Evolutionary conservation across 2,329 filamentous ascomycete species (phyloP).

Genomic region (Talaromyces rugulosus): DNA sequence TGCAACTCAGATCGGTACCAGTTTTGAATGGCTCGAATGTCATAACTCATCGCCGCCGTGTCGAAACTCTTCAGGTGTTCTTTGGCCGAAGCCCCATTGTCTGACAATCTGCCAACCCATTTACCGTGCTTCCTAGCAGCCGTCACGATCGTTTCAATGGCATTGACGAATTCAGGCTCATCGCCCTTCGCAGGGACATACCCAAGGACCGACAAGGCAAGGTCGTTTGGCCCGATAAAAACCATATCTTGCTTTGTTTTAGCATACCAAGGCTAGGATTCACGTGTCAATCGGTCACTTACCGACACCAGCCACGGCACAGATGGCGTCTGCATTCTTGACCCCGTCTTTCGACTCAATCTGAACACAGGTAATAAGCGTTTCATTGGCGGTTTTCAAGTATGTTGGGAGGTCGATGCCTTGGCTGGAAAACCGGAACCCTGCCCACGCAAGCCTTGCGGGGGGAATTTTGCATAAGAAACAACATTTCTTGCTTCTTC

Average conservation of each 20-base stretch:
- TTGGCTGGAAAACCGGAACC: slow-evolving; percentile 49
- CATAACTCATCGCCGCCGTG: slow-evolving; percentile 44
- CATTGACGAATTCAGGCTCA: slow-evolving; percentile 55
- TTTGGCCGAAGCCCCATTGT: slow-evolving; percentile 42
- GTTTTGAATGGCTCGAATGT: slow-evolving; percentile 48
- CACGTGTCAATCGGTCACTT: too few species aligned
- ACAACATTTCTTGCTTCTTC: slow-evolving; percentile 52
- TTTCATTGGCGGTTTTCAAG: slow-evolving; percentile 50
- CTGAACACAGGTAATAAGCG: slow-evolving; percentile 47
- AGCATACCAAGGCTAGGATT: too few species aligned
- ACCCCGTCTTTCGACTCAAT: slow-evolving; percentile 39
- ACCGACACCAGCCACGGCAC: slow-evolving; percentile 29
- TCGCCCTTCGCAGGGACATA: slow-evolving; percentile 53
- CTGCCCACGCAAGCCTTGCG: slow-evolving; percentile 50
- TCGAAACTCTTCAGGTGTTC: slow-evolving; percentile 37
- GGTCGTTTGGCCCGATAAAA: slow-evolving; percentile 28
- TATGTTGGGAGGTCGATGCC: slow-evolving; percentile 42
- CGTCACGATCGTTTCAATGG: slow-evolving; percentile 55
- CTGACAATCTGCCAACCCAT: slow-evolving; percentile 55
- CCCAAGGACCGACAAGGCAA: slow-evolving; percentile 52
- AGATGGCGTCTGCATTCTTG: slow-evolving; percentile 24
- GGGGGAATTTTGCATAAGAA: slow-evolving; percentile 53
- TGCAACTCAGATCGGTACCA: slow-evolving; percentile 45
- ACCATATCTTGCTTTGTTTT: slow-evolving; percentile 24
- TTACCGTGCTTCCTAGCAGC: slow-evolving; percentile 61